Evolutionary conservation across 164 flowering plant species (phyloP).

Genomic region (Vitis cinerea): DNA sequence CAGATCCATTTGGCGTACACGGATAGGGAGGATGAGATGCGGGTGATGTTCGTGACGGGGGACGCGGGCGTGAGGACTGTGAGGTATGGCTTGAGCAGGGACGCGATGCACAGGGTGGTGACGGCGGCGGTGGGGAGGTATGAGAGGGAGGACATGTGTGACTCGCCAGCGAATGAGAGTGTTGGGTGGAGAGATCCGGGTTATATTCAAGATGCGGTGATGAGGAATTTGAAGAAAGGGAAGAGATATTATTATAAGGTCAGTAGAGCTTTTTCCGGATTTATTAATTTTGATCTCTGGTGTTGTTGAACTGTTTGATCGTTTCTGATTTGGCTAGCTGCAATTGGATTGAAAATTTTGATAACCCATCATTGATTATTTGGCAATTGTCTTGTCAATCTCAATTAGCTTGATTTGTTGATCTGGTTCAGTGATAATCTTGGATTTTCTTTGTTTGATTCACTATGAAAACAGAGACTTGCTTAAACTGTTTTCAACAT

Average conservation of each 20-base stretch:
- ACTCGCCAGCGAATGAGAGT: conserved; percentile 73
- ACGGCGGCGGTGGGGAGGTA: conserved; percentile 66
- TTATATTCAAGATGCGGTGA: conserved; percentile 74
- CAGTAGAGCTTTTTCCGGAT: background rate
- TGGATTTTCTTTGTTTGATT: too few relatives aligned
- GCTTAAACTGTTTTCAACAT: too few relatives aligned
- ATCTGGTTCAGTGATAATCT: too few relatives aligned
- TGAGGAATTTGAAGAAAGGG: conserved; percentile 66
- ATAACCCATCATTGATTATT: too few relatives aligned
- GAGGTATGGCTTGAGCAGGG: conserved; percentile 53
- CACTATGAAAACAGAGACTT: too few relatives aligned
- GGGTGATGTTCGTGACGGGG: conserved; percentile 77
- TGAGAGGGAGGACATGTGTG: conserved; percentile 84
- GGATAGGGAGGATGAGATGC: conserved; percentile 65
- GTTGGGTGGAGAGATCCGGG: conserved; percentile 98
- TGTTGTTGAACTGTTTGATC: background rate
- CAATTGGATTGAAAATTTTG: too few relatives aligned
- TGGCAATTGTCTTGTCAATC: too few relatives aligned
- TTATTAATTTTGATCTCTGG: background rate
- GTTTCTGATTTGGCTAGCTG: background rate
- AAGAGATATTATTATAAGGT: conserved; percentile 82
- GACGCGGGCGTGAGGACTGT: conserved; percentile 60
- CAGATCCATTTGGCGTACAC: conserved; percentile 85
- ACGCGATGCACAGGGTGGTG: conserved; percentile 28
- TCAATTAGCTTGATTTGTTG: too few relatives aligned